A percentile compares a stretch with the other conserved stretches of the same genome.
phyloP scores from a whole-genome alignment of 2,329 filamentous ascomycete species.

The Orbilia oligospora region DNA sequence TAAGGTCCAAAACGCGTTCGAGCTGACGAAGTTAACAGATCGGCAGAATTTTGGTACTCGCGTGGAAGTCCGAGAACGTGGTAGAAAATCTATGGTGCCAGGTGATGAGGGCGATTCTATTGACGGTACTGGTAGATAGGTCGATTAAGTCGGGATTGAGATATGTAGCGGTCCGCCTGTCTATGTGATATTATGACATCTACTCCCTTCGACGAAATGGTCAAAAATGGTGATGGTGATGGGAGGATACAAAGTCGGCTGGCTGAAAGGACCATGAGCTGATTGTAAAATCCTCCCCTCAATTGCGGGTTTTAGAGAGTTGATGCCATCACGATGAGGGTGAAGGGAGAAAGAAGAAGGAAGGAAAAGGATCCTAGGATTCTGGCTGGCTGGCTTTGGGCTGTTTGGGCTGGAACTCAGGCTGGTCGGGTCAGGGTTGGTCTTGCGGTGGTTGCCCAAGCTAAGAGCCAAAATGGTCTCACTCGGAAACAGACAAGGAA shows the following conservation, averaged over 20 bases:
- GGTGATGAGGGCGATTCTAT: not conserved
- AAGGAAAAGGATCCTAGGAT: slow-evolving; percentile 23
- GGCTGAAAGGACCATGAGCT: not conserved
- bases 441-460: not conserved
- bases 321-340: slow-evolving; percentile 32
- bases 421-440: not conserved
- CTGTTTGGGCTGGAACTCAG: slow-evolving; percentile 2
- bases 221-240: slow-evolving; percentile 7
- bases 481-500: slow-evolving; percentile 44
- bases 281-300: not conserved
- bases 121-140: no score
- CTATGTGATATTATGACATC: not conserved
- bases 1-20: not conserved
- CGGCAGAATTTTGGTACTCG: not conserved
- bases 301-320: slow-evolving; percentile 17
- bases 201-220: not conserved
- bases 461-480: slow-evolving; percentile 21
- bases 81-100: slow-evolving; percentile 5
- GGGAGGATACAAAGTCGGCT: not conserved
- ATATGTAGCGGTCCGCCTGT: not conserved
- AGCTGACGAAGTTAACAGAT: not conserved
- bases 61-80: slow-evolving; percentile 1
- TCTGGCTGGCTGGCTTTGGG: slow-evolving; percentile 4
- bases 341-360: not conserved
- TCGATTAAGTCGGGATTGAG: no score